These are phyloP conservation scores for Ganoderma multipileum DNA, from an alignment of 1,284 basidiomycete genomes.

Conservation along the genomic window DNA sequence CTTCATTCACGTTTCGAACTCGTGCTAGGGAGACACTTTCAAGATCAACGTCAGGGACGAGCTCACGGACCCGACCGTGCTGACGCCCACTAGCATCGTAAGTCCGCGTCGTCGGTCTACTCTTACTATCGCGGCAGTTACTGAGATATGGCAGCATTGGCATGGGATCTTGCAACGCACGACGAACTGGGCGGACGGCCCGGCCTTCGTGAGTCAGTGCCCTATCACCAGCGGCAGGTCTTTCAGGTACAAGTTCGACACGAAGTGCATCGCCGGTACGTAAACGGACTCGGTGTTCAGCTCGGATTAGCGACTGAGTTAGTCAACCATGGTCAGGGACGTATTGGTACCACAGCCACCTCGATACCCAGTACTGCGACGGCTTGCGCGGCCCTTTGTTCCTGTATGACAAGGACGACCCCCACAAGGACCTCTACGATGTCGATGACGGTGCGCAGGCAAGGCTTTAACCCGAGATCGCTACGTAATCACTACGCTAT, in stretches of 20 bases:
- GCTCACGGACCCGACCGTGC: slow-evolving; percentile 42
- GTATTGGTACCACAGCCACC: slow-evolving; percentile 37
- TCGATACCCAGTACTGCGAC: slow-evolving; percentile 45
- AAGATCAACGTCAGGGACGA: slow-evolving; percentile 43
- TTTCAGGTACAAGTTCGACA: slow-evolving; percentile 51
- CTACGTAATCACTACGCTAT: neutral
- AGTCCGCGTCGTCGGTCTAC: neutral
- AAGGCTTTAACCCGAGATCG: neutral
- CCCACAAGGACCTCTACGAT: slow-evolving; percentile 47
- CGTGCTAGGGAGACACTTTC: slow-evolving; percentile 35
- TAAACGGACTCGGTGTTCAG: slow-evolving; percentile 26
- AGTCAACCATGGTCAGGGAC: slow-evolving; percentile 13
- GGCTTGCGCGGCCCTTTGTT: slow-evolving; percentile 45
- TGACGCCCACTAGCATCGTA: slow-evolving; percentile 41
- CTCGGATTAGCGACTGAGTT: neutral
- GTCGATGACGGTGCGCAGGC: slow-evolving; percentile 46
- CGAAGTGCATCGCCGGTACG: slow-evolving; percentile 25
- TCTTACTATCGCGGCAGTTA: slow-evolving; percentile 33
- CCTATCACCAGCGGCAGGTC: slow-evolving; percentile 51
- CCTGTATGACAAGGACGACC: slow-evolving; percentile 52
- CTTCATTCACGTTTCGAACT: neutral
- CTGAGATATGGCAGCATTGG: slow-evolving; percentile 42
- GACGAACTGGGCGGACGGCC: slow-evolving; percentile 38
- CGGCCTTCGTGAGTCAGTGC: slow-evolving; percentile 50
- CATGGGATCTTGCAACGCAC: slow-evolving; percentile 42